phyloP scores from a whole-genome alignment of 2,329 filamentous ascomycete species.

The Thielaviopsis ethacetica region DNA sequence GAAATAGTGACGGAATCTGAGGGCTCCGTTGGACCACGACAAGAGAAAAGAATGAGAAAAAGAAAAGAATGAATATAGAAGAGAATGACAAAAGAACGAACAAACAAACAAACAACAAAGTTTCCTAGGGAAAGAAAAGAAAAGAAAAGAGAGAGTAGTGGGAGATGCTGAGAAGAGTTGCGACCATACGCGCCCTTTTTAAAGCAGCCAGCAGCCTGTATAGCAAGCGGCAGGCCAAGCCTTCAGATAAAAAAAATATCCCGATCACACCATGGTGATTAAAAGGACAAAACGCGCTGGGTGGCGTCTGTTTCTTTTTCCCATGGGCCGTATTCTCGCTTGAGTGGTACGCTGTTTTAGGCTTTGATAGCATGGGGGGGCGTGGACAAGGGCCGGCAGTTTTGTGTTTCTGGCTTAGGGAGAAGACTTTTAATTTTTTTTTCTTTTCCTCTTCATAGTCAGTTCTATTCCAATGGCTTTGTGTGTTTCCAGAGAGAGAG shows the following conservation, averaged over 20 bases:
- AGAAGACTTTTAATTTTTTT: background rate
- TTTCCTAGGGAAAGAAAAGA: background rate
- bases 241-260: background rate
- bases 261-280: background rate
- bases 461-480: background rate
- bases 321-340: background rate
- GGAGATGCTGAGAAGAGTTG: background rate
- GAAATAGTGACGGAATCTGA: conserved; percentile 6
- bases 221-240: too few relatives aligned
- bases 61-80: background rate
- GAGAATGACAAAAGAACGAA: background rate
- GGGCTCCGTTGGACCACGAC: conserved; percentile 11
- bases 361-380: background rate
- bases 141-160: background rate
- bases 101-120: background rate
- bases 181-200: background rate
- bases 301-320: background rate
- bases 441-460: background rate
- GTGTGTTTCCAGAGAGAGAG: background rate
- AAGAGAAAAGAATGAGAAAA: background rate
- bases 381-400: background rate
- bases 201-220: too few relatives aligned
- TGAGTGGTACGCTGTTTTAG: background rate
- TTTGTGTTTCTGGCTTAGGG: background rate
- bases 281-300: too few relatives aligned